phyloP scores from a whole-genome alignment of 2,329 filamentous ascomycete species.

The Pseudocercospora fijiensis region DNA sequence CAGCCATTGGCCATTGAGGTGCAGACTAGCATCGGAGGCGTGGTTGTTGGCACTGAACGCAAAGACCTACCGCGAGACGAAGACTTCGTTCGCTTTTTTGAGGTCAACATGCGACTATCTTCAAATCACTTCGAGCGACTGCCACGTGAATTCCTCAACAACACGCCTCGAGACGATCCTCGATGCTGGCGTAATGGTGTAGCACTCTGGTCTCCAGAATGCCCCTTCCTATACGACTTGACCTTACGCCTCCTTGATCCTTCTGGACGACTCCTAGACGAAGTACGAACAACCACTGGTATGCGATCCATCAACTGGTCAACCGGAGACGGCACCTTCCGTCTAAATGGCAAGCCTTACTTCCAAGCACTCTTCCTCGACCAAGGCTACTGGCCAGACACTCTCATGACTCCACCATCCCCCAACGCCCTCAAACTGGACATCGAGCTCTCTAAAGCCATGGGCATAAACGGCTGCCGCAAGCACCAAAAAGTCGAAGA shows the following conservation, averaged over 20 bases:
- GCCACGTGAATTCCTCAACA: conserved; percentile 38
- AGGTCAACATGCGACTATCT: conserved; percentile 52
- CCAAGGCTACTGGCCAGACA: conserved; percentile 64
- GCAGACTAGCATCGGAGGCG: conserved; percentile 53
- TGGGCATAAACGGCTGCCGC: conserved; percentile 65
- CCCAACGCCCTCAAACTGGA: conserved; percentile 49
- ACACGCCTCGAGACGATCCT: conserved; percentile 41
- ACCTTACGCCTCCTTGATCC: conserved; percentile 53
- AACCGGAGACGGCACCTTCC: conserved; percentile 58
- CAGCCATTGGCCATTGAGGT: conserved; percentile 54
- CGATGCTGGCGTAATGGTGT: conserved; percentile 54
- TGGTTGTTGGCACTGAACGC: conserved; percentile 48
- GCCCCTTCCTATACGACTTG: conserved; percentile 58
- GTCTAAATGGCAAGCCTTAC: conserved; percentile 58
- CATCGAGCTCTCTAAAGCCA: conserved; percentile 57
- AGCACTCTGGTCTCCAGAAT: conserved; percentile 63
- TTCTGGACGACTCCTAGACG: conserved; percentile 49
- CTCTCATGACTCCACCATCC: conserved; percentile 59
- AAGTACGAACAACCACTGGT: conserved; percentile 60
- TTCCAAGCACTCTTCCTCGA: conserved; percentile 62
- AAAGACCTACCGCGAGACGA: conserved; percentile 52
- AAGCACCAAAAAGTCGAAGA: conserved; percentile 67
- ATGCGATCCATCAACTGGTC: conserved; percentile 62
- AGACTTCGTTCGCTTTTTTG: conserved; percentile 47
- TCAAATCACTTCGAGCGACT: conserved; percentile 45